Evolutionary conservation across 192 early-diverging fungal genomes (phyloP), one percentile per base, ranked within the genome.

Genomic region (Coemansia sp.): DNA sequence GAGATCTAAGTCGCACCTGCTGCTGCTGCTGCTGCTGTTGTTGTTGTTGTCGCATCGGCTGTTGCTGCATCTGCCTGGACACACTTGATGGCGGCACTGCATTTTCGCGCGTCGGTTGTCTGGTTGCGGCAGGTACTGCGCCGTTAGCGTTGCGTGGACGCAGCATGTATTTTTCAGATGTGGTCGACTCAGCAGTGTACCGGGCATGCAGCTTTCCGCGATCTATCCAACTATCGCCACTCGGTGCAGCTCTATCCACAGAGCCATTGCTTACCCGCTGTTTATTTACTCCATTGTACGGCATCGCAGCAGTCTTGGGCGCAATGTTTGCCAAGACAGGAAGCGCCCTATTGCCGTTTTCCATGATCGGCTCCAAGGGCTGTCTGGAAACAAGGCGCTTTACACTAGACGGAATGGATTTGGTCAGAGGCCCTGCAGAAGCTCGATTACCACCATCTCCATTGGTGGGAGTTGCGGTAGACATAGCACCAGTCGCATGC

Each of bases 291-390:
- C n/a, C n/a, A n/a, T n/a, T n/a, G n/a, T n/a, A n/a, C n/a, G n/a
- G n/a, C n/a, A n/a, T n/a, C n/a, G n/a, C n/a, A n/a, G n/a, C n/a
- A n/a, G n/a, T n/a, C n/a, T n/a, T n/a, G n/a, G n/a, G n/a, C n/a
- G n/a, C n/a, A n/a, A n/a, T n/a, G n/a, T n/a, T n/a, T n/a, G n/a
- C n/a, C n/a, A n/a, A n/a, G n/a, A n/a, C n/a, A n/a, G n/a, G n/a
- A n/a, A n/a, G n/a, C n/a, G n/a, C n/a, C n/a, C 30, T 5, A 11
- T 32, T 32, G 30, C 37, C 64, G 27, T 58, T 58, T 38, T 64
- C 67, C 0, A 52, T 50, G 13, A 71, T 62, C 26, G 60, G 46
- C 51, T 71, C 67, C 44, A 71, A 28, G 32, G 67, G 67, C 46
- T 42, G 49, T 19, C 63, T 49, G 3, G 33, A 3, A 9, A 24